Base-by-base conservation (phyloP, 352 stramenopile species). In the Pythium rhizo-oryzae region DNA sequence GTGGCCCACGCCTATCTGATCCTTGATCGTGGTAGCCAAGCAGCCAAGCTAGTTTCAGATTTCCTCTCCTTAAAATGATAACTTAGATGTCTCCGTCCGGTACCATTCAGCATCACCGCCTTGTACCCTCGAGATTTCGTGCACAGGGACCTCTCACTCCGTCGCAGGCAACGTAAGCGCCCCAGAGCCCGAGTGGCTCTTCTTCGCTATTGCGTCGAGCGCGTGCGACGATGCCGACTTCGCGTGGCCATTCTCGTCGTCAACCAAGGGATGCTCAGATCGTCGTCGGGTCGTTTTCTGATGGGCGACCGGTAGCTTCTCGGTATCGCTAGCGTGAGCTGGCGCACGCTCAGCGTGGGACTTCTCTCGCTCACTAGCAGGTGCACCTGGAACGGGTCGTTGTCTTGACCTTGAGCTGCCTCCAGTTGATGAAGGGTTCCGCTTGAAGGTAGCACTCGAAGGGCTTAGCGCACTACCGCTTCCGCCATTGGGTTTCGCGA, bases 231-330 rank as follows among this genome's bases (percentile, higher is more conserved):
- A 62, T 23, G 35, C 24, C 8, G 46, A 7, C 58, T 65, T 65
- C 21, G 59, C 25, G 30, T 65, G 59, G 33, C n/a, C 15, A 18
- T n/a, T 50, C 25, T 67, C 73, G 59, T 80, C 75, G 37, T 78
- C 70, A 44, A 62, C 18, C 16, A 50, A 2, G 2, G 56, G 71
- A 56, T 82, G 79, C 52, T 86, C 78, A 16, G 80, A 86, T 47
- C 78, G 76, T 76, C 80, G 68, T 51, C 80, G 68, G 35, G 68
- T 72, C 25, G 74, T 71, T 47, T 88, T 88, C 51, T 76, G 78
- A 39, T 85, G 76, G 12, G 80, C 70, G 30, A 83, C 46, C 0
- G 80, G 80, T 30, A 88, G 70, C 59, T 71, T 77, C 39, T 88
- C 80, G 19, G 59, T 75, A 30, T 84, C 79, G 18, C 60, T 57